A percentile compares a stretch with the other conserved stretches of the same genome.
These are phyloP conservation scores for Corinectria fuckeliana DNA, from an alignment of 2,329 filamentous ascomycete species.

Conservation along the genomic window DNA sequence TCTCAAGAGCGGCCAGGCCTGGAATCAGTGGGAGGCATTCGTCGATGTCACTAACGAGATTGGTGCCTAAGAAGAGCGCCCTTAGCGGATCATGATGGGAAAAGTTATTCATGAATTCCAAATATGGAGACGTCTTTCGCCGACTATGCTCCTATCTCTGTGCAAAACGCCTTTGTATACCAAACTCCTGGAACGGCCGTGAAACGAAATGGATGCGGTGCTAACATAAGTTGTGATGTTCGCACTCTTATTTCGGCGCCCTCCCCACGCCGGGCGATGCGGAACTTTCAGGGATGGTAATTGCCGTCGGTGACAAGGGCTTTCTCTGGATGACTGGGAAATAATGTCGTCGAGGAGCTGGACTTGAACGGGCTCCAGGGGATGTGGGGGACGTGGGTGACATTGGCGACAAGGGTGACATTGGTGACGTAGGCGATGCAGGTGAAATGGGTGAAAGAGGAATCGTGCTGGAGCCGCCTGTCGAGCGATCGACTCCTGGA, in stretches of 20 bases:
- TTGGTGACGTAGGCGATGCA: background rate
- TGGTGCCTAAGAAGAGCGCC: slow-evolving; percentile 24
- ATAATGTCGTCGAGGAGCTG: slow-evolving; percentile 3
- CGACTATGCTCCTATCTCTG: slow-evolving; percentile 9
- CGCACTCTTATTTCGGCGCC: background rate
- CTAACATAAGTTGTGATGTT: background rate
- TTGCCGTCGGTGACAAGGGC: slow-evolving; percentile 23
- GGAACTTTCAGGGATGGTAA: slow-evolving; percentile 11
- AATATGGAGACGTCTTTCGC: slow-evolving; percentile 1
- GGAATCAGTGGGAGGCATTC: slow-evolving; percentile 82
- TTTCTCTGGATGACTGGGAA: slow-evolving; percentile 27
- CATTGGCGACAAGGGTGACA: background rate
- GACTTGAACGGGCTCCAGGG: background rate
- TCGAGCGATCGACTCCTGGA: slow-evolving; percentile 36
- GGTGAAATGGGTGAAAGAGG: slow-evolving; percentile 6
- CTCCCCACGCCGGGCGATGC: slow-evolving; percentile 21
- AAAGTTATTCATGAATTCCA: slow-evolving; percentile 13
- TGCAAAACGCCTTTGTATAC: slow-evolving; percentile 6
- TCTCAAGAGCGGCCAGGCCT: slow-evolving; percentile 84
- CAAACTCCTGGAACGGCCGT: background rate
- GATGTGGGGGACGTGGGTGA: background rate
- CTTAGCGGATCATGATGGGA: background rate
- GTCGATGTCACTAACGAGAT: slow-evolving; percentile 78
- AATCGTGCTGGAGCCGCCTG: slow-evolving; percentile 1
- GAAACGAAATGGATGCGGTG: background rate